Percentiles rank a stretch among this genome's conserved stretches.
Conservation (phyloP, 169 alveolate species). For the Cryptosporidium sp. region DNA sequence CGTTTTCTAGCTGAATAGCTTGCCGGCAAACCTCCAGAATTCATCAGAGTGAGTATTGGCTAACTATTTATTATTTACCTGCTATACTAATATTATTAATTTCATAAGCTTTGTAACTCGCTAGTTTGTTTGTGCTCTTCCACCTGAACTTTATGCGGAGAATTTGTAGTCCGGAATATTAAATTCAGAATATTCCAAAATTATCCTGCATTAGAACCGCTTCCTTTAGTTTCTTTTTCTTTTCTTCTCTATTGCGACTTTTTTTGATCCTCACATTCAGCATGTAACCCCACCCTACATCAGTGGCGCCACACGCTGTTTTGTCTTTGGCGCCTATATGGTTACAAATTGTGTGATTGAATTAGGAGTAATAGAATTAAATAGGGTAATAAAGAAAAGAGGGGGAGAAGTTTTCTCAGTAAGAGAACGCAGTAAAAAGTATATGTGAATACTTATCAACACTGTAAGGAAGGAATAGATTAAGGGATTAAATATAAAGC, state of each 20-base stretch:
- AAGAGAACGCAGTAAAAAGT: not conserved
- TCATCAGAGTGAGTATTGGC: conserved; percentile 43
- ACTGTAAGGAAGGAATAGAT: not conserved
- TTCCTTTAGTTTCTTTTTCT: conserved; percentile 19
- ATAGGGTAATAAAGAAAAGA: not conserved
- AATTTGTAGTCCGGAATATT: not conserved
- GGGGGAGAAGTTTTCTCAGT: not conserved
- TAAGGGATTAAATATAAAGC: too few species aligned
- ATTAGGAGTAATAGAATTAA: not conserved
- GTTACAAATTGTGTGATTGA: conserved; percentile 4
- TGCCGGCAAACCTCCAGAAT: conserved; percentile 32
- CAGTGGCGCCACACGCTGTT: conserved; percentile 30
- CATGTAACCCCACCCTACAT: conserved; percentile 72
- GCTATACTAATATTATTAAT: not conserved
- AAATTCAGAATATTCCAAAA: not conserved
- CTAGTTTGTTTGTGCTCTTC: not conserved
- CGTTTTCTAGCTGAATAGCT: conserved; percentile 61
- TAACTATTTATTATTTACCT: not conserved
- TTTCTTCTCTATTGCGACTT: conserved; percentile 28
- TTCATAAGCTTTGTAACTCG: not conserved
- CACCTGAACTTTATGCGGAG: not conserved
- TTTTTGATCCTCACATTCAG: conserved; percentile 68
- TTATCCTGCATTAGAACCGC: conserved; percentile 7
- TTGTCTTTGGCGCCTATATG: conserved; percentile 44
- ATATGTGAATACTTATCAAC: not conserved